Evolutionary conservation across 75 land plant genomes (phyloP), one percentile per base, ranked within the genome.

Genomic region (Ceratopteris richardii): DNA sequence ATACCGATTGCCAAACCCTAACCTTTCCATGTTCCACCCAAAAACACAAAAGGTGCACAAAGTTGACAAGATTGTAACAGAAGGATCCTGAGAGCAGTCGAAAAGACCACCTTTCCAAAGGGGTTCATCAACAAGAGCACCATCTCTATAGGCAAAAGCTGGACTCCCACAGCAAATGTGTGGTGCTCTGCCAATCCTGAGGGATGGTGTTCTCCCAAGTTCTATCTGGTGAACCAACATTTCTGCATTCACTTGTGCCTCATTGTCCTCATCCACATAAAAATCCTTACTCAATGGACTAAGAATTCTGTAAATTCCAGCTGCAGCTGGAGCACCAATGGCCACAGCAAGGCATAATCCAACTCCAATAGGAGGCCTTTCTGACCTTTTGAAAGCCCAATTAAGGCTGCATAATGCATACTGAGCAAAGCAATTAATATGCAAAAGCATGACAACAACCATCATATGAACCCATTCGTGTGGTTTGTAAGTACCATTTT

Each of bases 11-110:
- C 97, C 97, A 60, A 91, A 82, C 0, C 97, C 97, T 13, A 91
- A 77, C 62, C 97, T 81, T 31, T 88, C 97, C 86, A 91, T 82
- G 69, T 91, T 91, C 85, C 93, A 91, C 20, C 97, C 97, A 70
- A 88, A 79, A n/a, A 91, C 85, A 58, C 93, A 87, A 39, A 77
- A 74, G 37, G 71, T 50, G 47, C 85, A 88, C 31, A 77, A 67
- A 9, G 77, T 68, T 12, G 97, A 76, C 4, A 84, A 73, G 48
- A 70, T 74, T 1, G 83, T 64, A 30, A 77, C 39, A 17, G 66
- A 44, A 1, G 57, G 65, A 44, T 84, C 82, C 18, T 76, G 75
- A 62, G 79, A 79, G 25, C 83, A 58, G 60, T 87, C 78, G 53
- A 73, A 75, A 46, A 84, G 43, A 0, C 88, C 83, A 7, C 93